These are phyloP conservation scores for Glycyrrhiza uralensis DNA, from an alignment of 306 rosid species.

Conservation along the genomic window DNA sequence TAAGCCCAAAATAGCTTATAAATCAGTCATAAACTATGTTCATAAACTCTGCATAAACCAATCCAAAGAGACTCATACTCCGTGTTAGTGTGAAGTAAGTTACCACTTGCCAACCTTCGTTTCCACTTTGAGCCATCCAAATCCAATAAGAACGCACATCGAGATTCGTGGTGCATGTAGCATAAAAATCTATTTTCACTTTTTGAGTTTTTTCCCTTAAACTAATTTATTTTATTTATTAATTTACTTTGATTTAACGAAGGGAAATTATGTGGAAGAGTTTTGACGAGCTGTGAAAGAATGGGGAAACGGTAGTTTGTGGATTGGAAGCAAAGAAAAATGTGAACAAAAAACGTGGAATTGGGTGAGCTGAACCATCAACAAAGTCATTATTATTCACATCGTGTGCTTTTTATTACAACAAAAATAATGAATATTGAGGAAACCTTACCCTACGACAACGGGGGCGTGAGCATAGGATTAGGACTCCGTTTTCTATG, in stretches of 20 bases:
- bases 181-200: neutral
- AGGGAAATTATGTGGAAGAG: neutral
- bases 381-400: neutral
- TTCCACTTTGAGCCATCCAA: neutral
- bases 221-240: neutral
- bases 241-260: neutral
- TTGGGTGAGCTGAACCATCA: neutral
- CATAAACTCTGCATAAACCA: no score
- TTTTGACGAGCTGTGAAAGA: neutral
- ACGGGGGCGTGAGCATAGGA: neutral
- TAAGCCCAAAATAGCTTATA: no score
- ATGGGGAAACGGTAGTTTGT: neutral
- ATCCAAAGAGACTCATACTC: no score
- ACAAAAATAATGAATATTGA: no score
- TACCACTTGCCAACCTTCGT: neutral
- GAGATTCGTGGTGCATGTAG: conserved; percentile 19
- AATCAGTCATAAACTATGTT: no score
- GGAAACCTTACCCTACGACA: neutral
- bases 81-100: neutral
- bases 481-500: neutral
- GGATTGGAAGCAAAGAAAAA: neutral
- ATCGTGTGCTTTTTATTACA: neutral
- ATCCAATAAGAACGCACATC: neutral
- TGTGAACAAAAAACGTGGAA: neutral
- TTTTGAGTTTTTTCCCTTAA: no score